Evolutionary conservation across 2,329 filamentous ascomycete species (phyloP), one percentile per base, ranked within the genome.

Genomic region (Hypoxylon sp.): DNA sequence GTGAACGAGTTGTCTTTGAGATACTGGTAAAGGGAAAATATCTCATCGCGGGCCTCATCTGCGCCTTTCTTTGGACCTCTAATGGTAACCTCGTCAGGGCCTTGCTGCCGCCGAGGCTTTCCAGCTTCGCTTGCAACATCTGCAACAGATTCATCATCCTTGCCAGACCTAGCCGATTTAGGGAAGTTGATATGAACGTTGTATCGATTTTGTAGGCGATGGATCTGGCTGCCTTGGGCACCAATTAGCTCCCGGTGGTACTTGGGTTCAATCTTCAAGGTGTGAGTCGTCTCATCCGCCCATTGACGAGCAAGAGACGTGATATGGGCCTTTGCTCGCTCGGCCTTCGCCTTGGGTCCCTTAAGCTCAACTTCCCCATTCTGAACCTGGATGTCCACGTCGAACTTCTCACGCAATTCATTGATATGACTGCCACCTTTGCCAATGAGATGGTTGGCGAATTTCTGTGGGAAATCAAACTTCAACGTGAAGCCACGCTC

Each of bases 151-250:
- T 90, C 87, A 62, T 97, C 93, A 66, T 96, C 92, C 66, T 87
- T 85, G 57, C 79, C 82, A 53, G 86, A 84, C 78, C 94, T 93
- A 44, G 83, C 83, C 6, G 85, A 85, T 59, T 86, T 86, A 10
- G 96, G 96, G 85, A 99, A 99, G 82, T 98, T 95, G 75, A 99
- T 96, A 70, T 94, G 90, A 46, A 99, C 96, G 77, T 92, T 91
- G 85, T 99, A 98, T 51, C 94, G 92, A 62, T 91, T 93, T 81
- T 99, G 94, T 24, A 99, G 88, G 72, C 93, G 91, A 82, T 96
- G 96, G 77, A 99, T 95, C 78, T 97, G 93, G 76, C 86, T 89
- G 66, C 96, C 96, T 75, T 93, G 91, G 19, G 93, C 88, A 53
- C 96, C 96, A 74, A 99, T 99, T 61, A 99, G 86, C 79, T 98